phyloP scores from a whole-genome alignment of 345 rosid species.

The Noccaea caerulescens region DNA sequence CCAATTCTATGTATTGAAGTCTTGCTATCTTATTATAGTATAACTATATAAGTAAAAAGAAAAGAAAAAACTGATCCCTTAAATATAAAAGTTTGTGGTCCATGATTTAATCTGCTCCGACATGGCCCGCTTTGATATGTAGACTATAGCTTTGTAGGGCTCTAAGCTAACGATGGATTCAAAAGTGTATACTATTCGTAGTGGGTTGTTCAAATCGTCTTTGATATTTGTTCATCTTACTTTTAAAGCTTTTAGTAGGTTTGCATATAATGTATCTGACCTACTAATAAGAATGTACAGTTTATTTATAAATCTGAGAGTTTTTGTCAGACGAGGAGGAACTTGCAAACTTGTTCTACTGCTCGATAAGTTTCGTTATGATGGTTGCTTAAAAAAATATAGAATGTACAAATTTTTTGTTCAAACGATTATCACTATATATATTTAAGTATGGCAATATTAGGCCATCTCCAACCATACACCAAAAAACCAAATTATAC shows the following conservation, averaged over 20 bases:
- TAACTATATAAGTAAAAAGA: too few species aligned
- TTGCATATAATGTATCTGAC: slow-evolving; percentile 6
- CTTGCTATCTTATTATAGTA: too few species aligned
- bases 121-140: slow-evolving; percentile 32
- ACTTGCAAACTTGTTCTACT: background rate
- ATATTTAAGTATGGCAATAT: too few species aligned
- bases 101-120: slow-evolving; percentile 19
- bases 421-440: background rate
- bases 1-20: background rate
- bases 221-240: slow-evolving; percentile 26
- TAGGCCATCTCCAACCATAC: too few species aligned
- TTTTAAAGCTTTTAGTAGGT: slow-evolving; percentile 8
- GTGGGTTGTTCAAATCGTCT: slow-evolving; percentile 33
- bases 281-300: background rate
- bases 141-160: slow-evolving; percentile 1
- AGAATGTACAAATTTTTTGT: too few species aligned
- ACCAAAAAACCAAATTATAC: too few species aligned
- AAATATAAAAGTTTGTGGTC: slow-evolving; percentile 16
- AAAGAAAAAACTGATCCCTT: too few species aligned
- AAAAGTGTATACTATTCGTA: slow-evolving; percentile 21
- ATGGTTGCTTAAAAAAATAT: background rate
- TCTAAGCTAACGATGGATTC: slow-evolving; percentile 11
- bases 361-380: background rate
- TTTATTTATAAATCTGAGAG: background rate
- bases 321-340: background rate